Evolutionary conservation across 306 rosid species (phyloP).

Genomic region (Arachis hypogaea): DNA sequence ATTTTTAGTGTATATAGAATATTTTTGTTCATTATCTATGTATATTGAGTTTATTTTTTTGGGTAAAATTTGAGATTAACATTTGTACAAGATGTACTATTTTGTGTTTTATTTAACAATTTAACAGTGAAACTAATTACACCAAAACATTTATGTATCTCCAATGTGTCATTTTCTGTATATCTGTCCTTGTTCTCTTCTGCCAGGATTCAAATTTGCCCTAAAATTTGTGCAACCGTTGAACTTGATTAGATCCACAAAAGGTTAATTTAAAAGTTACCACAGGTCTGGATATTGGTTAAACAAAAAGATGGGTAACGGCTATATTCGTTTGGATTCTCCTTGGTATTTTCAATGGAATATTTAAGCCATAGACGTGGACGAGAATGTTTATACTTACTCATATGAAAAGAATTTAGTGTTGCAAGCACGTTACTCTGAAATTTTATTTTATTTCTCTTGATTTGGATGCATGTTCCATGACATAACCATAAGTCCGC

Average conservation of each 20-base stretch:
- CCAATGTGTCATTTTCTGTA: conserved; percentile 23
- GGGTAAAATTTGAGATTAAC: no score
- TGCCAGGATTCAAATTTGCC: conserved; percentile 41
- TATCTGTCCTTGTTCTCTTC: conserved; percentile 28
- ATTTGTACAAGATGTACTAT: no score
- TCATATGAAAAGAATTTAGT: conserved; percentile 4
- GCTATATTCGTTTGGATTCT: conserved; percentile 27
- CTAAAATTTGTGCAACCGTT: conserved; percentile 29
- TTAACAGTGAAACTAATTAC: no score
- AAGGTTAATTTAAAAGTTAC: conserved; percentile 21
- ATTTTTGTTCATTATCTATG: no score
- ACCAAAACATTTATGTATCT: background rate
- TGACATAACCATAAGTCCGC: background rate
- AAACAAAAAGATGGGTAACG: conserved; percentile 36
- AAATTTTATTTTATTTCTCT: background rate
- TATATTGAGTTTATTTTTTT: no score
- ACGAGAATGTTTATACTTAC: conserved; percentile 30
- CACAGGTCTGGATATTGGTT: background rate
- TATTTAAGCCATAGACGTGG: background rate
- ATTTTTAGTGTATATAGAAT: no score
- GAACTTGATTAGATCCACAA: conserved; percentile 27
- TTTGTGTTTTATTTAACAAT: no score
- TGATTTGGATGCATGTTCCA: background rate
- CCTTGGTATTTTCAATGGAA: conserved; percentile 28
- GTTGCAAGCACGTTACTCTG: background rate